Evolutionary conservation across 1,284 basidiomycete genomes (phyloP), one percentile per base, ranked within the genome.

Genomic region (Sporisorium graminicola): DNA sequence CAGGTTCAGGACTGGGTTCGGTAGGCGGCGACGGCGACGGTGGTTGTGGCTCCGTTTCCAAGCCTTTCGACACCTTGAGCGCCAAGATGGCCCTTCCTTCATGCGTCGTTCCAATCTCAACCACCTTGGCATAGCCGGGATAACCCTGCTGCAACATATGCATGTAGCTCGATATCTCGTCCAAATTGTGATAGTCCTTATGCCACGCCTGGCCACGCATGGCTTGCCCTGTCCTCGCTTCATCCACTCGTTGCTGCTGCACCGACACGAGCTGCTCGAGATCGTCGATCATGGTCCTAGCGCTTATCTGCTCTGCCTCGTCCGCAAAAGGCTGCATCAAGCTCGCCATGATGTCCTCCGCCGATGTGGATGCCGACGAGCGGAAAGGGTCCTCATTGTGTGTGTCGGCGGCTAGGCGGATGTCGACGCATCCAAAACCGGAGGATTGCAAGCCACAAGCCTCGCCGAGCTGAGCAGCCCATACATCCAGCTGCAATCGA

Each of bases 1-100:
- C 13, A 10, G 65, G 65, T 35, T 58, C 31, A 1, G 52, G 65
- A 33, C 42, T 31, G 33, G 57, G 46, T 6, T 58, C 37, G 13
- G 47, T 43, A 1, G 58, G 31, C 5, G 55, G 60, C 10, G 49
- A 42, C n/a, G 56, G 54, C 31, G 54, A 37, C 22, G 50, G 43
- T 5, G 24, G 35, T n/a, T 47, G 24, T 7, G 49, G 68, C 22
- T 22, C 9, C 7, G 14, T 22, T 2, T 33, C 42, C 42, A 56
- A 24, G 13, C 55, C 57, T 5, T 50, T 40, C 1, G 49, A 61
- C 33, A 77, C 31, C 54, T 73, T 63, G 8, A 77, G 33, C 16
- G 35, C 74, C 12, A 59, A 26, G 20, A 77, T 77, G 12, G 69
- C 22, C 27, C 74, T 40, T 3, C 65, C 74, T 43, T 77, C 74